Evolutionary conservation across 2,329 filamentous ascomycete species (phyloP), one percentile per base, ranked within the genome.

Genomic region (Pseudogymnoascus sp.): DNA sequence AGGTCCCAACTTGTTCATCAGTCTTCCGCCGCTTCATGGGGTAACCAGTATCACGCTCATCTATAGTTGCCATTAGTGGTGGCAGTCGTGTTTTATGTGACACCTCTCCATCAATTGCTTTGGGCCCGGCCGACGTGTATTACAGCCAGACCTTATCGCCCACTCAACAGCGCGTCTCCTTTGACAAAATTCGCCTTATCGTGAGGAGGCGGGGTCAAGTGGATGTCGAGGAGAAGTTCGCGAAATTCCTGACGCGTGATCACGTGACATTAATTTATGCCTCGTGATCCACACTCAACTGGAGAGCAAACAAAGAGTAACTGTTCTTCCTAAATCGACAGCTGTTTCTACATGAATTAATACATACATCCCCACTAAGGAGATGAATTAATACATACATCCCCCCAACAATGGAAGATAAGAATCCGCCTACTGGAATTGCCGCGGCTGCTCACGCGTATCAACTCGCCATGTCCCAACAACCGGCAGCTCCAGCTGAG

Each of bases 391-490:
- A 55, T 55, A 55, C 49, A 33, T 55, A 33, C 29, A 33, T 35
- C 49, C 7, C 29, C 31, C 16, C 16, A 55, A 55, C 49, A 33
- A 55, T 55, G 49, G 49, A 55, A 55, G 49, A n/a, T 19, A 55
- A 55, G 29, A 55, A 55, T 6, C 49, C 49, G 1, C 19, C 63
- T 19, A 63, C 64, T 39, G 68, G 65, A 49, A 69, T 69, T 45
- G 67, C 63, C 38, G 68, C 68, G 45, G 64, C 69, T 38, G 68
- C 69, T 7, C 65, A 69, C 31, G 66, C 66, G 37, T 71, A 69
- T 55, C 68, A 70, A 62, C 43, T 66, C 43, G 66, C 68, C 4
- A 71, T 69, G 66, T 62, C 68, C 61, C 62, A 69, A 65, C 66
- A 71, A 65, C n/a, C 65, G 38, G 31, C 63, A 29, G 61, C 64